Conservation (phyloP, 2,329 filamentous ascomycete genomes). For the Scortechinia acanthostroma region DNA sequence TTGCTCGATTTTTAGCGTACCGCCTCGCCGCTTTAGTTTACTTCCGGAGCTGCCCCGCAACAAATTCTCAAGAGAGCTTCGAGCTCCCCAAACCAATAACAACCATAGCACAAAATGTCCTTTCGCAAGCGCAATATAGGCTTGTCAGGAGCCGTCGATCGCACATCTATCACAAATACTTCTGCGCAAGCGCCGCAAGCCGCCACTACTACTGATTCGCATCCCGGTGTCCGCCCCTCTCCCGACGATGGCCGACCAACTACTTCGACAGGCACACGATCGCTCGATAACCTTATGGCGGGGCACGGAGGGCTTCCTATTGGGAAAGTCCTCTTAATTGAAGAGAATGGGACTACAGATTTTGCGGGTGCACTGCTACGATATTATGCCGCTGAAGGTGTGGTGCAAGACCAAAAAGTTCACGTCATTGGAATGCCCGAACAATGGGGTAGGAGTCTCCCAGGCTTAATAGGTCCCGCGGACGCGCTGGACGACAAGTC, state of each 20-base stretch:
- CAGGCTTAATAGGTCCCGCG: constrained; percentile 35
- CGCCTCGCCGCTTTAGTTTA: constrained; percentile 13
- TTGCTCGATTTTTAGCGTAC: constrained; percentile 10
- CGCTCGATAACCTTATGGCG: constrained; percentile 76
- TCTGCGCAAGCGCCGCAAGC: constrained; percentile 9
- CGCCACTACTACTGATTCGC: constrained; percentile 11
- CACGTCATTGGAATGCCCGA: constrained; percentile 78
- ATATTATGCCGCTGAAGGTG: constrained; percentile 87
- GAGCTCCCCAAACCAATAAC: too few relatives aligned
- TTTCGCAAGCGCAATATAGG: constrained; percentile 63
- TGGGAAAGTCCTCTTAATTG: constrained; percentile 73
- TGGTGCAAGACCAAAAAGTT: constrained; percentile 82
- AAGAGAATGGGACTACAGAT: constrained; percentile 88
- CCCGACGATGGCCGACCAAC: constrained; percentile 80
- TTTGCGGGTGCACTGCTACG: constrained; percentile 78
- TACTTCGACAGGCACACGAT: constrained; percentile 83
- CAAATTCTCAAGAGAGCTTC: too few relatives aligned
- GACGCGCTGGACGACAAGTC: constrained; percentile 46
- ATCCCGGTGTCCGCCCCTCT: constrained; percentile 66
- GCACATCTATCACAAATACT: constrained; percentile 7
- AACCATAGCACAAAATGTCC: constrained; percentile 55
- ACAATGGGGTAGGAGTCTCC: constrained; percentile 76
- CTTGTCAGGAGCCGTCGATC: constrained; percentile 22
- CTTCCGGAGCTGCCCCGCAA: constrained; percentile 7
- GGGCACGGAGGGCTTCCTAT: constrained; percentile 80